Evolutionary conservation across 768 basidiomycete species (phyloP).

Genomic region (Psilocybe subaeruginosa): DNA sequence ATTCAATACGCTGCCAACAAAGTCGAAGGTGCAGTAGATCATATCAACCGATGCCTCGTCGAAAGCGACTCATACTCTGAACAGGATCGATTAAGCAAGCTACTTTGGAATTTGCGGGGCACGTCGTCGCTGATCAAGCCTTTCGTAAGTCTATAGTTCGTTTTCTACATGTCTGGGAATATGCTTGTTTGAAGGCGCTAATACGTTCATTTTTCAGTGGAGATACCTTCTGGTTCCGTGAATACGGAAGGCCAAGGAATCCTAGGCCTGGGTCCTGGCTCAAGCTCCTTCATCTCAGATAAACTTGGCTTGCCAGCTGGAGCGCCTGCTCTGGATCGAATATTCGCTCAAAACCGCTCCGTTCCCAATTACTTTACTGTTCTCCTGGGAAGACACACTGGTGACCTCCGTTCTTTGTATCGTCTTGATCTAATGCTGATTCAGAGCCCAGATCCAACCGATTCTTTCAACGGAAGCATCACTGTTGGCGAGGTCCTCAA

Average conservation of each 20-base stretch:
- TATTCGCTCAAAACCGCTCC: conserved; percentile 62
- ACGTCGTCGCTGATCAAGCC: conserved; percentile 46
- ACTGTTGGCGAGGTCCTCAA: conserved; percentile 62
- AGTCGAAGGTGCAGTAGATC: conserved; percentile 44
- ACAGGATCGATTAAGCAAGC: conserved; percentile 50
- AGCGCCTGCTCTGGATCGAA: conserved; percentile 61
- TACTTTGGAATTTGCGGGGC: conserved; percentile 45
- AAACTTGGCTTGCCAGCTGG: conserved; percentile 39
- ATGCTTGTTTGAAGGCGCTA: background rate
- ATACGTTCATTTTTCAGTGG: conserved; percentile 33
- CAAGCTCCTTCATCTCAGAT: conserved; percentile 50
- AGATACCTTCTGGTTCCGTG: conserved; percentile 32
- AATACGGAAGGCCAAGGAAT: conserved; percentile 35
- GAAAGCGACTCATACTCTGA: background rate
- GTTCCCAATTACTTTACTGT: conserved; percentile 65
- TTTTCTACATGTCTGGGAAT: conserved; percentile 8
- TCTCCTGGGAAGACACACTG: conserved; percentile 60
- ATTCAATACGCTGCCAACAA: conserved; percentile 59
- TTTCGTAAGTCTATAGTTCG: conserved; percentile 39
- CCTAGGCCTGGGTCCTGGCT: conserved; percentile 58
- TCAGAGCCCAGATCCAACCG: conserved; percentile 42
- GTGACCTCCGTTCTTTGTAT: conserved; percentile 16
- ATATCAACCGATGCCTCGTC: background rate
- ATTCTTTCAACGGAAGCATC: conserved; percentile 59
- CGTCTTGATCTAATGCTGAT: background rate